Evolutionary conservation across 805 yeast genomes (phyloP).

Genomic region (Metschnikowia arizonensis): DNA sequence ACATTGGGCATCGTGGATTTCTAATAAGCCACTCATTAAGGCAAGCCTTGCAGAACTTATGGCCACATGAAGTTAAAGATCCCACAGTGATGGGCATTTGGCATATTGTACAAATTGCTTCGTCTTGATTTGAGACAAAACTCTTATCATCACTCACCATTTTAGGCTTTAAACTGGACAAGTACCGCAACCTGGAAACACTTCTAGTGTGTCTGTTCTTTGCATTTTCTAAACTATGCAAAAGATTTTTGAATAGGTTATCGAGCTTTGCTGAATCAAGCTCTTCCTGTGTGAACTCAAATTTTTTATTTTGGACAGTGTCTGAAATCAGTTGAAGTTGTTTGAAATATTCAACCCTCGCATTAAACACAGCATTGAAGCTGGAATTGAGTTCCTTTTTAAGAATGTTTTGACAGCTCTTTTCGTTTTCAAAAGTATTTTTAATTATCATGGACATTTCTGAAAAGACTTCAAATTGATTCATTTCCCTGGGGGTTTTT

Average conservation of each 20-base stretch:
- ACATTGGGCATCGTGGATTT: conserved; percentile 70
- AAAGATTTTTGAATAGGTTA: conserved; percentile 7
- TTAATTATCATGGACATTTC: conserved; percentile 23
- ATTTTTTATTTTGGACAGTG: conserved; percentile 46
- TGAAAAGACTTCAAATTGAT: conserved; percentile 18
- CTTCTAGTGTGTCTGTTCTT: conserved; percentile 25
- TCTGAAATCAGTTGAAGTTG: conserved; percentile 86
- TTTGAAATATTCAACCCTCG: conserved; percentile 76
- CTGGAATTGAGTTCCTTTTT: conserved; percentile 48
- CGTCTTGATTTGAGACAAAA: conserved; percentile 24
- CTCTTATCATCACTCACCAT: conserved; percentile 5
- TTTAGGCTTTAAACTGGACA: conserved; percentile 23
- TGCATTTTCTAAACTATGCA: conserved; percentile 7
- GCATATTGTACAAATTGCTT: conserved; percentile 72
- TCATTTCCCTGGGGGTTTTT: conserved; percentile 16
- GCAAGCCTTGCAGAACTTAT: conserved; percentile 82
- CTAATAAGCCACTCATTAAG: conserved; percentile 65
- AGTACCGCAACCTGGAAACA: conserved; percentile 34
- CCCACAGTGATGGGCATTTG: conserved; percentile 67
- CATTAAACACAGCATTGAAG: conserved; percentile 66
- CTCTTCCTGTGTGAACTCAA: conserved; percentile 7
- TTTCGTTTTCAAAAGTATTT: conserved; percentile 40
- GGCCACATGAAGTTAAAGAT: conserved; percentile 85
- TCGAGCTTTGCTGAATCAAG: conserved; percentile 8
- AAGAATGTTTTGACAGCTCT: conserved; percentile 35